A percentile compares a stretch with the other conserved stretches of the same genome.
Conservation (phyloP, 306 rosid species). For the Cucumis melo region DNA sequence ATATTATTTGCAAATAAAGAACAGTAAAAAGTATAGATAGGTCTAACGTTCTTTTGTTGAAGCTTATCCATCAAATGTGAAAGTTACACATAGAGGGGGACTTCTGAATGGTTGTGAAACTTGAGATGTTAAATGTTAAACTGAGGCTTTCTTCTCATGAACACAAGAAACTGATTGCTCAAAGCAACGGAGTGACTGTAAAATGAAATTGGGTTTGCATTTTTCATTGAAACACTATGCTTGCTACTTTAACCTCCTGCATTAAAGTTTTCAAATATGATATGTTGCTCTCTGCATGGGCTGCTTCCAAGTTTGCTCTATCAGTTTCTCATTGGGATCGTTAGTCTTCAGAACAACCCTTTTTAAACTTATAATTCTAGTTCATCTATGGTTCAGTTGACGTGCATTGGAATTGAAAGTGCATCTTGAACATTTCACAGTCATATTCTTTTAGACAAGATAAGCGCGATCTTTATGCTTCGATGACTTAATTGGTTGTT, state of each 20-base stretch:
- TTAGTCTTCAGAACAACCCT: background rate
- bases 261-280: background rate
- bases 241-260: background rate
- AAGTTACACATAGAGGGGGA: background rate
- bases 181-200: background rate
- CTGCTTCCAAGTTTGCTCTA: background rate
- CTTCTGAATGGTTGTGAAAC: background rate
- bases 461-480: background rate
- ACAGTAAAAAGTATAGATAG: background rate
- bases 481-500: background rate
- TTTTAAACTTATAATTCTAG: background rate
- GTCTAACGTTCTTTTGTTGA: background rate
- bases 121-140: background rate
- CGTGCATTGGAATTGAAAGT: background rate
- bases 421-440: background rate
- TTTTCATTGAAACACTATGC: background rate
- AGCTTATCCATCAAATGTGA: background rate
- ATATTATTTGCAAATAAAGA: background rate
- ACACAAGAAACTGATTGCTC: background rate
- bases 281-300: background rate
- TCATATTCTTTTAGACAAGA: background rate
- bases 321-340: background rate
- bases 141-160: background rate
- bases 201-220: background rate
- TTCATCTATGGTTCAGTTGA: background rate